Conservation (phyloP, 805 yeast genomes). For the Candida maltosa region DNA sequence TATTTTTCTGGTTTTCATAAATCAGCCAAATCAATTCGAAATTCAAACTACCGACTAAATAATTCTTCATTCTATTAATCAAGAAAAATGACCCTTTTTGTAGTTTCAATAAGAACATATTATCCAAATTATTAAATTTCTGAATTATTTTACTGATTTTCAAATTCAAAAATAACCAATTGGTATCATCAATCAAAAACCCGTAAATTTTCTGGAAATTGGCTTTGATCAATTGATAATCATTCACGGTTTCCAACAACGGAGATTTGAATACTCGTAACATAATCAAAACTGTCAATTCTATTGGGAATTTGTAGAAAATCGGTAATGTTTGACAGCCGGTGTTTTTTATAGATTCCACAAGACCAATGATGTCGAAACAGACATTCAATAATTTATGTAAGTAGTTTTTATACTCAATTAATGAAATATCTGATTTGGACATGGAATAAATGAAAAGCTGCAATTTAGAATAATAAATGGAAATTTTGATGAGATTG, state of each 20-base stretch:
- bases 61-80: slow-evolving; percentile 30
- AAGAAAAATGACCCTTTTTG: slow-evolving; percentile 23
- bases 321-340: slow-evolving; percentile 30
- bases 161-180: slow-evolving; percentile 22
- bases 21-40: slow-evolving; percentile 41
- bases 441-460: slow-evolving; percentile 34
- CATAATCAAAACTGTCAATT: slow-evolving; percentile 27
- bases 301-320: slow-evolving; percentile 37
- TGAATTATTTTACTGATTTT: slow-evolving; percentile 20
- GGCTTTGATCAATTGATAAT: slow-evolving; percentile 21
- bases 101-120: slow-evolving; percentile 9
- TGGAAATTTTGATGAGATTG: slow-evolving; percentile 26
- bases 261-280: slow-evolving; percentile 31
- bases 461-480: slow-evolving; percentile 37
- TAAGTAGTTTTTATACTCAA: slow-evolving; percentile 26
- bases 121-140: slow-evolving; percentile 18
- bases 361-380: slow-evolving; percentile 21
- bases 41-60: slow-evolving; percentile 31
- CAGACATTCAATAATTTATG: slow-evolving; percentile 27
- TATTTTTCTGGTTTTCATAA: slow-evolving; percentile 20
- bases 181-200: slow-evolving; percentile 13
- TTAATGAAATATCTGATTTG: slow-evolving; percentile 16
- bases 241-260: slow-evolving; percentile 19
- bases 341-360: slow-evolving; percentile 10
- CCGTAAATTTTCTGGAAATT: slow-evolving; percentile 19